phyloP scores from a whole-genome alignment of 352 stramenopile species.

The Pythium periplocum region DNA sequence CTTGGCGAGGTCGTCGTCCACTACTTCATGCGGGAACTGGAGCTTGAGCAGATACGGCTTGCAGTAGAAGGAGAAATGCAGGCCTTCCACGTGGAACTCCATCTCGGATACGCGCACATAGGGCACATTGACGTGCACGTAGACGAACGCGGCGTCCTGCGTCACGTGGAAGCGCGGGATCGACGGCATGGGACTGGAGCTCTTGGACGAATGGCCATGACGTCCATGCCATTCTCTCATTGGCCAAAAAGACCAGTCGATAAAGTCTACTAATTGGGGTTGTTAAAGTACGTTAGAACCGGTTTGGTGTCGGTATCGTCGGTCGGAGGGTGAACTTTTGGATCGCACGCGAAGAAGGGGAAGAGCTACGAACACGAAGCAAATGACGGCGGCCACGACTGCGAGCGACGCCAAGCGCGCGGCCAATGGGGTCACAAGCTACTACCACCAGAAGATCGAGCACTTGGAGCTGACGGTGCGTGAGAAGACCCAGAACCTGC shows the following conservation, averaged over 20 bases:
- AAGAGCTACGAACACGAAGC: too few relatives aligned
- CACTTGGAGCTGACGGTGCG: slow-evolving; percentile 91
- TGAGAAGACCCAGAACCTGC: slow-evolving; percentile 95
- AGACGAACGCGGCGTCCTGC: slow-evolving; percentile 78
- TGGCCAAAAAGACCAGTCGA: neutral
- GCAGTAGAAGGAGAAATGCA: slow-evolving; percentile 93
- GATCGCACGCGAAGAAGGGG: slow-evolving; percentile 4
- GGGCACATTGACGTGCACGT: slow-evolving; percentile 85
- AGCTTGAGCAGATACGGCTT: slow-evolving; percentile 98
- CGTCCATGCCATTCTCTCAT: too few relatives aligned
- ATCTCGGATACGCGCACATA: slow-evolving; percentile 90
- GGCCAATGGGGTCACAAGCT: slow-evolving; percentile 72
- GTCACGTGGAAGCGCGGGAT: slow-evolving; percentile 81
- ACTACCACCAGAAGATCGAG: slow-evolving; percentile 96
- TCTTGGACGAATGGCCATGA: neutral
- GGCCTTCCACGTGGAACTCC: slow-evolving; percentile 89
- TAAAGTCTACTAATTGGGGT: slow-evolving; percentile 6
- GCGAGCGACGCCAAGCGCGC: slow-evolving; percentile 12
- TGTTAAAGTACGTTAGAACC: slow-evolving; percentile 8
- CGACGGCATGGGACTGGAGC: slow-evolving; percentile 44
- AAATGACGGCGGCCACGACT: slow-evolving; percentile 29
- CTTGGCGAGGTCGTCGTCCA: slow-evolving; percentile 88
- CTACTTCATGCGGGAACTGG: slow-evolving; percentile 85
- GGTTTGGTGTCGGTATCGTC: slow-evolving; percentile 12
- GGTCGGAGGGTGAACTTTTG: slow-evolving; percentile 4